Conservation (phyloP, 441 rosid genomes). For the Cnidoscolus chayamansa region DNA sequence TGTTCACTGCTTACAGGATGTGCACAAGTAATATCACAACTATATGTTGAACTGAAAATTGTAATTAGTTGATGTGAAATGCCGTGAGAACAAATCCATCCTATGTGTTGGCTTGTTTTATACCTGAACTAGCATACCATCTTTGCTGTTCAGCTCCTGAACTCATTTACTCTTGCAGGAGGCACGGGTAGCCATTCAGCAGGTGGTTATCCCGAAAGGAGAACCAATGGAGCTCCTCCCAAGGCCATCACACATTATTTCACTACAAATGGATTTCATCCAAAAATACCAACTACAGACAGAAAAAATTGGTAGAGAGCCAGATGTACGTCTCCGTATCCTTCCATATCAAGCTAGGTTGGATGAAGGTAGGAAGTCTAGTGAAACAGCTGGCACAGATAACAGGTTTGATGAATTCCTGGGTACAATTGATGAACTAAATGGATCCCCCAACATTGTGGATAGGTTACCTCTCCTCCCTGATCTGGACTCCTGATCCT, state of each 20-base stretch:
- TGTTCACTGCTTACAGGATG: not conserved
- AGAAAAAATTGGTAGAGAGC: constrained; percentile 55
- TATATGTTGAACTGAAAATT: not conserved
- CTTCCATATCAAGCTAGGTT: constrained; percentile 44
- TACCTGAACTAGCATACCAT: not conserved
- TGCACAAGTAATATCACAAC: not conserved
- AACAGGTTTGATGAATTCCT: constrained; percentile 35
- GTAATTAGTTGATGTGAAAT: not conserved
- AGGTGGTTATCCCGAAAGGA: constrained; percentile 63
- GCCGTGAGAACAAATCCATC: not conserved
- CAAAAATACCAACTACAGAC: constrained; percentile 52
- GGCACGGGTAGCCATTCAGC: constrained; percentile 73
- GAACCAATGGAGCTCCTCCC: constrained; percentile 66
- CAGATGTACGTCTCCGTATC: constrained; percentile 44
- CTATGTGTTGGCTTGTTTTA: not conserved
- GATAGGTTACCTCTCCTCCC: constrained; percentile 76
- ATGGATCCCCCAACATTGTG: constrained; percentile 40
- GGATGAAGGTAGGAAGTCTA: constrained; percentile 24
- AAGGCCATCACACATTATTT: constrained; percentile 50
- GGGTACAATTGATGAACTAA: constrained; percentile 27
- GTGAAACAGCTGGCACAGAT: constrained; percentile 31
- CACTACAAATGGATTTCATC: constrained; percentile 61
- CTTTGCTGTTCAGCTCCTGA: not conserved
- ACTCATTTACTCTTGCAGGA: constrained; percentile 45
- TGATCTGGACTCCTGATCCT: constrained; percentile 25